These are phyloP conservation scores for Talaromyces albobiverticillius DNA, from an alignment of 2,329 filamentous ascomycete species.

Conservation along the genomic window DNA sequence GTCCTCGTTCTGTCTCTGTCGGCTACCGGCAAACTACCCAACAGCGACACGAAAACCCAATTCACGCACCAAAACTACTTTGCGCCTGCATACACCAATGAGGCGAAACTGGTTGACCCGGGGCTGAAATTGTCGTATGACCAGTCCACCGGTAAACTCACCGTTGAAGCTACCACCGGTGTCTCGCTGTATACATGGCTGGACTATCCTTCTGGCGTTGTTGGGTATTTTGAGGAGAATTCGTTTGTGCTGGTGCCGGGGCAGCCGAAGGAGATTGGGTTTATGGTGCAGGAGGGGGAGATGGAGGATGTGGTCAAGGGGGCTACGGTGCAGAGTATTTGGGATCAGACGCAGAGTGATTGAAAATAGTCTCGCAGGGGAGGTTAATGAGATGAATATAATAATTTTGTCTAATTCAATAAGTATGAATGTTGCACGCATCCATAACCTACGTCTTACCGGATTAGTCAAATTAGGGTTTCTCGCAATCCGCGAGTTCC, in stretches of 20 bases:
- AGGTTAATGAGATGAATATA: too few relatives aligned
- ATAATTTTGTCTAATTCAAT: too few relatives aligned
- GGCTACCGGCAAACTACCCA: constrained; percentile 47
- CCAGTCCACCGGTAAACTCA: constrained; percentile 36
- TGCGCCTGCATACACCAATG: constrained; percentile 45
- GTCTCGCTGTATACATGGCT: constrained; percentile 57
- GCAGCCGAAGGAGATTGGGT: constrained; percentile 45
- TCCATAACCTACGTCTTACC: too few relatives aligned
- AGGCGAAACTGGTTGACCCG: constrained; percentile 50
- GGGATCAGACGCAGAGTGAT: constrained; percentile 37
- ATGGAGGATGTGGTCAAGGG: constrained; percentile 44
- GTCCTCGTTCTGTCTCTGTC: constrained; percentile 46
- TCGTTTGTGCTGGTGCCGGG: constrained; percentile 50
- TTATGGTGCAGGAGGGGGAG: constrained; percentile 46
- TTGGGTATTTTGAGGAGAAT: constrained; percentile 54
- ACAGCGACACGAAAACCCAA: constrained; percentile 30
- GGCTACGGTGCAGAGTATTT: constrained; percentile 54
- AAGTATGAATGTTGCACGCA: too few relatives aligned
- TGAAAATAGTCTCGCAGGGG: background rate
- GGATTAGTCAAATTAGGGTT: too few relatives aligned
- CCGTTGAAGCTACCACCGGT: constrained; percentile 46
- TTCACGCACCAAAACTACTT: constrained; percentile 54
- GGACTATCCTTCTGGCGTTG: constrained; percentile 48
- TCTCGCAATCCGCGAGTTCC: too few relatives aligned
- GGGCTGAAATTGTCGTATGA: constrained; percentile 40